These are phyloP conservation scores for Lachnellula arida DNA, from an alignment of 2,329 filamentous ascomycete species.

Conservation along the genomic window DNA sequence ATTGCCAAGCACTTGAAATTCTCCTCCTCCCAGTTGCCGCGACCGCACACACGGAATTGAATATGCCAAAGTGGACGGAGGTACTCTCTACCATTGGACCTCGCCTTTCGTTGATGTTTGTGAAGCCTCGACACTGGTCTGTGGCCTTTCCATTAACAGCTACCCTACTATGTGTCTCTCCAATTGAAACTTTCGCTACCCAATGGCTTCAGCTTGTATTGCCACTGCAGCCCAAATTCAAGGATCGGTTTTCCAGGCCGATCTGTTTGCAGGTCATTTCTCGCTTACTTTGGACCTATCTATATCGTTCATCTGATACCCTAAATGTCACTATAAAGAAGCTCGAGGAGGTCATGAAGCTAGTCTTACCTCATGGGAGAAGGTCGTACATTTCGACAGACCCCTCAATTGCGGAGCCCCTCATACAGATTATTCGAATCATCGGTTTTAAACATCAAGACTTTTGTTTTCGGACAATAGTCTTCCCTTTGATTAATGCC, in stretches of 20 bases:
- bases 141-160: constrained; percentile 85
- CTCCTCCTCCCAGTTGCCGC: constrained; percentile 83
- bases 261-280: constrained; percentile 86
- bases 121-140: constrained; percentile 89
- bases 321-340: constrained; percentile 66
- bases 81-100: constrained; percentile 76
- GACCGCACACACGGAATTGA: constrained; percentile 71
- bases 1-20: constrained; percentile 86
- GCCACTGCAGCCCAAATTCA: constrained; percentile 73
- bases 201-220: constrained; percentile 85
- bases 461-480: constrained; percentile 83
- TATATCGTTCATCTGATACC: constrained; percentile 77
- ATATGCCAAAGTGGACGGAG: constrained; percentile 78
- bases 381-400: constrained; percentile 80
- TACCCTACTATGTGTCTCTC: constrained; percentile 82
- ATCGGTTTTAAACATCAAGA: constrained; percentile 93
- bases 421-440: constrained; percentile 91
- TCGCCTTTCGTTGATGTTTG: constrained; percentile 76
- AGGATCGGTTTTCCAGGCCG: constrained; percentile 74
- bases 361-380: constrained; percentile 77
- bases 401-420: constrained; percentile 74
- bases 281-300: constrained; percentile 87
- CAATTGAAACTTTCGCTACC: constrained; percentile 73
- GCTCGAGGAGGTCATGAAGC: constrained; percentile 81
- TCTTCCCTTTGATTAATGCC: constrained; percentile 93